Percentiles rank a stretch among this genome's conserved stretches.
These are phyloP conservation scores for Eucalyptus viminalis DNA, from an alignment of 345 rosid species.

Conservation along the genomic window DNA sequence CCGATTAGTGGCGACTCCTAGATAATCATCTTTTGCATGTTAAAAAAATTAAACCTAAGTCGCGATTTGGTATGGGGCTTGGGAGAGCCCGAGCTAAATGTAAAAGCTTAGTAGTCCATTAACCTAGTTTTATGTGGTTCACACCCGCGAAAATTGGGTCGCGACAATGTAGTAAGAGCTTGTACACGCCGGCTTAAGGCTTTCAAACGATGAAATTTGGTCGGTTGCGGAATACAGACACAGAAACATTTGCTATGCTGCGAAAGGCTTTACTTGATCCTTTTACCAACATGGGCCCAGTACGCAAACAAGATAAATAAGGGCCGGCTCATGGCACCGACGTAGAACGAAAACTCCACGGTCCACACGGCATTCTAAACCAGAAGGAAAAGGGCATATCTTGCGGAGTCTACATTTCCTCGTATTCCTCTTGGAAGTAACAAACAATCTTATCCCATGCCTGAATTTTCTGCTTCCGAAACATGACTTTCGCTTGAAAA, in stretches of 20 bases:
- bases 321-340: not conserved
- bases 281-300: too few species aligned
- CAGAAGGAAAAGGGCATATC: not conserved
- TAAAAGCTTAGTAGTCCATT: too few species aligned
- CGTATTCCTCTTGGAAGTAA: not conserved
- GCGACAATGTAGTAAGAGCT: not conserved
- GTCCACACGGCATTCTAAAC: not conserved
- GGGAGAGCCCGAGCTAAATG: too few species aligned
- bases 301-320: too few species aligned
- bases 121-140: too few species aligned
- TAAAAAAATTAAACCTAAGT: too few species aligned
- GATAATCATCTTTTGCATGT: too few species aligned
- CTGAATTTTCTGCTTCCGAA: not conserved
- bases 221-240: slow-evolving; percentile 44
- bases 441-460: not conserved
- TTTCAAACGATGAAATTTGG: slow-evolving; percentile 55
- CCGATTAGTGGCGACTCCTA: too few species aligned
- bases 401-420: not conserved
- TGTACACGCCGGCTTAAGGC: slow-evolving; percentile 43
- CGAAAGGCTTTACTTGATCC: too few species aligned
- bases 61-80: too few species aligned
- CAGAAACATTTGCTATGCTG: slow-evolving; percentile 23
- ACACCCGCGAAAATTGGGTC: too few species aligned
- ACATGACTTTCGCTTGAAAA: not conserved
- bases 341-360: not conserved